Conservation (phyloP, 331 rosid genomes). For the Quercus tomentella region DNA sequence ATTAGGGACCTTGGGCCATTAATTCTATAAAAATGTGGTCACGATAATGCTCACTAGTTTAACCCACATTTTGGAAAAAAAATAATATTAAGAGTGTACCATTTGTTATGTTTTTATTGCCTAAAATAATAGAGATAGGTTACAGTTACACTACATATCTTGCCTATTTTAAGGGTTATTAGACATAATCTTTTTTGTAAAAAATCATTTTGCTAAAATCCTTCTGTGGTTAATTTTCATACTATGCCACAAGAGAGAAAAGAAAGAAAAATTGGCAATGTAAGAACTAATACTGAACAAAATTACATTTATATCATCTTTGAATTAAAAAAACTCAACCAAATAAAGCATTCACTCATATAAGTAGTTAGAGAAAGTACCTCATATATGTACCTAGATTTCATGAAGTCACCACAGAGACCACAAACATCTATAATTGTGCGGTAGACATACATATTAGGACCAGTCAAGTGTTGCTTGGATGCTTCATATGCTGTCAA, state of each 20-base stretch:
- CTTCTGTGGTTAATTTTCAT: neutral
- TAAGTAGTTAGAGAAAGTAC: conserved; percentile 39
- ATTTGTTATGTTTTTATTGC: no score
- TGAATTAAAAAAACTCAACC: neutral
- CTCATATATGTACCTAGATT: conserved; percentile 91
- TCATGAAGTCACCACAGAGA: conserved; percentile 67
- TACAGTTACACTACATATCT: neutral
- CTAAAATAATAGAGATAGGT: neutral
- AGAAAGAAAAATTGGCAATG: neutral
- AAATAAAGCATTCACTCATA: conserved; percentile 4
- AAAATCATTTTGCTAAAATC: neutral
- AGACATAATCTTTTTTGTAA: neutral
- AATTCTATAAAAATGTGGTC: neutral
- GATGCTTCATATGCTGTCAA: conserved; percentile 62
- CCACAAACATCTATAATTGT: conserved; percentile 81
- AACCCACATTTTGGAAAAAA: neutral
- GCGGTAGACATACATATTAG: conserved; percentile 82
- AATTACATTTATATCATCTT: neutral
- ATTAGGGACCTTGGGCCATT: neutral
- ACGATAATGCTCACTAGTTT: neutral
- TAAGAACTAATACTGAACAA: neutral
- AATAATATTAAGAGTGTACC: neutral
- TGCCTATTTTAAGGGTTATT: neutral
- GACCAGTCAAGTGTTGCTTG: conserved; percentile 40
- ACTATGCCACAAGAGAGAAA: neutral